Base-by-base conservation (phyloP, 2,329 filamentous ascomycete genomes). In the Ophiostoma tasmaniense region DNA sequence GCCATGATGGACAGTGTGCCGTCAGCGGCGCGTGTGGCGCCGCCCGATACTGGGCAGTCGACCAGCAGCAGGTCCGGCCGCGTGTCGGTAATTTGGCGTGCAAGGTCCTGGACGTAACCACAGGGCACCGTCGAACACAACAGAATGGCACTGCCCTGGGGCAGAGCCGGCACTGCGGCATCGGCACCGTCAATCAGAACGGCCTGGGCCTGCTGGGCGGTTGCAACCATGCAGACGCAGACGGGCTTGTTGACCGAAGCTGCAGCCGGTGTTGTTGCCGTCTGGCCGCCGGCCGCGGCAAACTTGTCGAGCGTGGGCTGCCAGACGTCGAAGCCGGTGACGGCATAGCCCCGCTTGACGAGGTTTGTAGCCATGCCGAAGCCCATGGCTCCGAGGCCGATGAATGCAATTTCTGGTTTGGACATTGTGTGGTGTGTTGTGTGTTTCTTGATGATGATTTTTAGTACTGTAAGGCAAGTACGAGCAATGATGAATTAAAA, bases 301-400 rank as follows among this genome's bases (percentile, higher is more conserved):
- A 92, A 91, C 28, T 83, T 84, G 68, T 89, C 85, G 42, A 92
- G 82, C 0, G 89, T 87, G 6, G 89, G 87, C 2, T 80, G 80
- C 79, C 85, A 91, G 55, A 92, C 85, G 75, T 93, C 90, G 76
- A 87, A 92, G 69, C 90, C 90, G 28, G 85, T 88, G 30, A 92
- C 89, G 33, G 80, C 71, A 77, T 89, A 90, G 70, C 88, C 88
- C 72, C 85, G 79, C 73, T 87, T 86, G 74, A 92, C 81, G 64
- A 93, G 84, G 75, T 92, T 84, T 70, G 86, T 90, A 72, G 90
- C 90, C 90, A 93, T 92, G 76, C 90, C 90, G 76, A 91, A 90
- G 75, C 90, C 90, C 90, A 92, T 92, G 78, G 90, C 90, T 69
- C 90, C 90, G 2, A 93, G 87, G 81, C 90, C 90, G 72, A 90